Evolutionary conservation across 176 grass and related monocot genomes (phyloP).

Genomic region (Carex kokanica): DNA sequence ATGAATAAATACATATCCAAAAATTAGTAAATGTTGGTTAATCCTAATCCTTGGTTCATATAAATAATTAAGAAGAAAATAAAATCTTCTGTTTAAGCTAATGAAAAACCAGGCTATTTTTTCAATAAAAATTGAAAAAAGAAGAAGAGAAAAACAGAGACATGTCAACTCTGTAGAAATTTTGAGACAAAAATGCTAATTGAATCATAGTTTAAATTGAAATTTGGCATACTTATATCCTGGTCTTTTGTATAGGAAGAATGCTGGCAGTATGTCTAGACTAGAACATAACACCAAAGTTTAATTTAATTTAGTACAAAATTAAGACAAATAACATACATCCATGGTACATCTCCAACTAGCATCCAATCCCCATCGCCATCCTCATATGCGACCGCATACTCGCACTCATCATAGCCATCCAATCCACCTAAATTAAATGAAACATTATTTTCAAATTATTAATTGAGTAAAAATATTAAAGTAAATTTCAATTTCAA

Average conservation of each 20-base stretch:
- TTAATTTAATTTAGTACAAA: slow-evolving; percentile 3
- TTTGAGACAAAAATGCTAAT: neutral
- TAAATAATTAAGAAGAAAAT: neutral
- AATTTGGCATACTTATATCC: neutral
- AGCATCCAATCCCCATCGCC: slow-evolving; percentile 97
- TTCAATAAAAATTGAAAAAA: too few species aligned
- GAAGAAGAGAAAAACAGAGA: neutral
- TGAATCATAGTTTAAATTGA: neutral
- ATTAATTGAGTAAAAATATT: slow-evolving; percentile 8
- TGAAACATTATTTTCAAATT: neutral
- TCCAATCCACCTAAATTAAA: slow-evolving; percentile 50
- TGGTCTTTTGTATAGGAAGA: neutral
- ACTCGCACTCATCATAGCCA: slow-evolving; percentile 52
- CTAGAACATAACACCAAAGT: neutral
- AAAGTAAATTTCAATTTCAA: neutral
- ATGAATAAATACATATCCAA: neutral
- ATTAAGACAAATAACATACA: slow-evolving; percentile 43
- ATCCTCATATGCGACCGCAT: slow-evolving; percentile 83
- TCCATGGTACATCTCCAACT: slow-evolving; percentile 97
- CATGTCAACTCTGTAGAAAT: neutral
- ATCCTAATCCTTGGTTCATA: neutral
- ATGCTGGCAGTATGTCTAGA: neutral
- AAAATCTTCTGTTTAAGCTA: neutral
- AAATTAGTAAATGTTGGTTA: neutral
- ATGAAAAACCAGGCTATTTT: neutral